Evolutionary conservation across 2,329 filamentous ascomycete genomes (phyloP).

Genomic region (Talaromyces pinophilus): DNA sequence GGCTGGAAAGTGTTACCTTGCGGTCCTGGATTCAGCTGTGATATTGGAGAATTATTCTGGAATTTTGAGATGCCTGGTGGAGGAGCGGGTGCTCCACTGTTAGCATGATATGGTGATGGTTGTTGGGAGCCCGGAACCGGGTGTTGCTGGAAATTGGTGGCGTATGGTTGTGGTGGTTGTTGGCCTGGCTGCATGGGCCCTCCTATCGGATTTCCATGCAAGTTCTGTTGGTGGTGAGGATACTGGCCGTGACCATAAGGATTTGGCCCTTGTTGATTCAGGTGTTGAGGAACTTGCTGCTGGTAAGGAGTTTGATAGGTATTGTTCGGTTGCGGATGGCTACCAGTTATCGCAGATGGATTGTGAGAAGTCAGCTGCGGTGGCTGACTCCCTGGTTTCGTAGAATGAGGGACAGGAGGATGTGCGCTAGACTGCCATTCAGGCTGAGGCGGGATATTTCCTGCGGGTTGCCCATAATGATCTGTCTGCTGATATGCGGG

Average conservation of each 20-base stretch:
- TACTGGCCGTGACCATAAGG: constrained; percentile 11
- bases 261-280: not conserved
- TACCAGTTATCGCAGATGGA: not conserved
- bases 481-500: constrained; percentile 12
- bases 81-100: constrained; percentile 1
- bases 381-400: constrained; percentile 18
- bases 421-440: constrained; percentile 22
- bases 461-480: not conserved
- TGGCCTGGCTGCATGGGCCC: not conserved
- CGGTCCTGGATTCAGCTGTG: not conserved
- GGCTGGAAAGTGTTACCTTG: not conserved
- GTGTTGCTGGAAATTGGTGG: constrained; percentile 12
- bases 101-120: not conserved
- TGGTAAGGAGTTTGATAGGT: constrained; percentile 9
- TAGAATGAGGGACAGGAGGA: constrained; percentile 22
- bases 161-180: constrained; percentile 4
- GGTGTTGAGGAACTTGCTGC: constrained; percentile 13
- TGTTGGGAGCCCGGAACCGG: not conserved
- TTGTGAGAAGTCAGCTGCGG: constrained; percentile 5
- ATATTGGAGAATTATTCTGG: constrained; percentile 10
- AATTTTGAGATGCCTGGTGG: not conserved
- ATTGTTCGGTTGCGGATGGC: not conserved
- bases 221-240: constrained; percentile 8
- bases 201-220: constrained; percentile 3
- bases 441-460: constrained; percentile 4